These are phyloP conservation scores for Penicillium bovifimosum DNA, from an alignment of 495 filamentous ascomycete species.

Conservation along the genomic window DNA sequence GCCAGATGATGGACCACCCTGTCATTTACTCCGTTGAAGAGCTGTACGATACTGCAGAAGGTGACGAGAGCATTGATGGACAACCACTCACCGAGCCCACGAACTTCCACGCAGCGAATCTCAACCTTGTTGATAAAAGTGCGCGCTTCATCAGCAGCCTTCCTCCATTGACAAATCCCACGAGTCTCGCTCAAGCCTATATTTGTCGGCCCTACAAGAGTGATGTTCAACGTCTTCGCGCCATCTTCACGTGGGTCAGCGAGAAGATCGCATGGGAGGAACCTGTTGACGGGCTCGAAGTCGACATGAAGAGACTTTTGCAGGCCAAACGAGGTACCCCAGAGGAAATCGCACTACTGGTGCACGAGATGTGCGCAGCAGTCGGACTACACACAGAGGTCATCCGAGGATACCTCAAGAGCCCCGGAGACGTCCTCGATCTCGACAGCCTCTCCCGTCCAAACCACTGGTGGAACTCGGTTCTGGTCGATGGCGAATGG, in stretches of 20 bases:
- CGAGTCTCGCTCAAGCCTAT: constrained; percentile 82
- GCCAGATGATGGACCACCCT: constrained; percentile 89
- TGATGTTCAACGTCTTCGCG: constrained; percentile 85
- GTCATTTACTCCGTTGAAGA: constrained; percentile 85
- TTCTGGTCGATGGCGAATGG: constrained; percentile 92
- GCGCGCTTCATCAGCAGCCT: constrained; percentile 83
- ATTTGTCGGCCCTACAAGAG: constrained; percentile 92
- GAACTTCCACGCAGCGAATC: constrained; percentile 73
- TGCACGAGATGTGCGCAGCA: constrained; percentile 88
- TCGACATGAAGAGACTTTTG: constrained; percentile 78
- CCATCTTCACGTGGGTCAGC: constrained; percentile 94
- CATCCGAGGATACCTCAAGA: constrained; percentile 82
- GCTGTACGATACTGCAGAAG: constrained; percentile 76
- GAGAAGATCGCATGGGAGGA: constrained; percentile 98
- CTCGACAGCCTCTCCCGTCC: constrained; percentile 63
- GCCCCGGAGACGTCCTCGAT: constrained; percentile 78
- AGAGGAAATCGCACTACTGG: constrained; percentile 85
- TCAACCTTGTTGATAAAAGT: constrained; percentile 88
- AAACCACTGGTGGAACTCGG: constrained; percentile 99
- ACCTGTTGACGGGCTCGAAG: constrained; percentile 65
- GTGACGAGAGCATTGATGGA: constrained; percentile 85
- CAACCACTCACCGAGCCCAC: constrained; percentile 74
- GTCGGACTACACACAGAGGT: constrained; percentile 83
- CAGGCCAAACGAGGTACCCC: constrained; percentile 78
- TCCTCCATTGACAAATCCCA: constrained; percentile 82